phyloP scores from a whole-genome alignment of 2,329 filamentous ascomycete genomes.

The Ceratocystis albifundus region DNA sequence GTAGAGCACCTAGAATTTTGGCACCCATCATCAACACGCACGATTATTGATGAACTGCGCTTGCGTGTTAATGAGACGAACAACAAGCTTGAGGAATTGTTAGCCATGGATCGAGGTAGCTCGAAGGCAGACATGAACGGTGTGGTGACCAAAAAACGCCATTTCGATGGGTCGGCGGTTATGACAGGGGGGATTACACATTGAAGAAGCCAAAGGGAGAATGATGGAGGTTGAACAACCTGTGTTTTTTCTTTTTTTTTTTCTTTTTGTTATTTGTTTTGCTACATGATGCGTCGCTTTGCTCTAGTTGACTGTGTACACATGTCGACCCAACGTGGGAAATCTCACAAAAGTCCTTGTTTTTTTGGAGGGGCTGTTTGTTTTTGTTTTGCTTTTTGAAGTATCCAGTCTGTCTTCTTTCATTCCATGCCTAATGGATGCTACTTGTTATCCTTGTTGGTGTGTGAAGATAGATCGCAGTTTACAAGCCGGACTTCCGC shows the following conservation, averaged over 20 bases:
- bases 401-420: no score
- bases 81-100: not conserved
- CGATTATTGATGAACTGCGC: slow-evolving; percentile 10
- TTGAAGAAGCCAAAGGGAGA: not conserved
- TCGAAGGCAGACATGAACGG: no score
- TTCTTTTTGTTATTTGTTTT: not conserved
- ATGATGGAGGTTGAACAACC: not conserved
- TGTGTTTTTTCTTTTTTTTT: not conserved
- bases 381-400: no score
- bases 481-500: not conserved
- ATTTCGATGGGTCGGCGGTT: not conserved
- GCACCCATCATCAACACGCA: slow-evolving; percentile 19
- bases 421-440: no score
- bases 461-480: not conserved
- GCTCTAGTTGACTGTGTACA: no score
- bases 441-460: no score
- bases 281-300: not conserved
- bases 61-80: not conserved
- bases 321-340: no score
- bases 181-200: not conserved
- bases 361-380: no score
- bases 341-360: no score
- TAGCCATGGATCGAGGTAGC: not conserved
- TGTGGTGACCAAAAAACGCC: not conserved
- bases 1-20: slow-evolving; percentile 21